Conservation (phyloP, 352 stramenopile species). For the Phytophthora macrochlamydospora region DNA sequence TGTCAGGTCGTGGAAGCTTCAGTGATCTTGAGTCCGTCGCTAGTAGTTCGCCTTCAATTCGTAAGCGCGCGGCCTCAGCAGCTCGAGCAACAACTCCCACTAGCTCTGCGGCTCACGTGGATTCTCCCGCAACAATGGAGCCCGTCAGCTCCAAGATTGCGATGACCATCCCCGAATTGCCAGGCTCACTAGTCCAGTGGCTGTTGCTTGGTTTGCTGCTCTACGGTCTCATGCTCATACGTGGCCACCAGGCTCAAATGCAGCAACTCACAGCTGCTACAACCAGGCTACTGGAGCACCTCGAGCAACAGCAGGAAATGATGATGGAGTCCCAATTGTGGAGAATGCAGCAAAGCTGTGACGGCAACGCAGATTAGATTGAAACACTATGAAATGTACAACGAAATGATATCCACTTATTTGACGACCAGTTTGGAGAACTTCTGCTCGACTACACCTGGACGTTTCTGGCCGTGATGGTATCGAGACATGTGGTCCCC, state of each 20-base stretch:
- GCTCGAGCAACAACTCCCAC: constrained; percentile 1
- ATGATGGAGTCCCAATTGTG: constrained; percentile 18
- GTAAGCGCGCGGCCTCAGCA: constrained; percentile 16
- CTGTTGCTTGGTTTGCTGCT: constrained; percentile 39
- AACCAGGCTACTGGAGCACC: constrained; percentile 38
- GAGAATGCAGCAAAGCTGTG: constrained; percentile 33
- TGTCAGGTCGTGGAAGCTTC: constrained; percentile 26
- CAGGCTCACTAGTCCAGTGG: constrained; percentile 31
- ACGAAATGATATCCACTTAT: neutral
- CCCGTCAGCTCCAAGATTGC: neutral
- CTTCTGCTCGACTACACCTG: too few relatives aligned
- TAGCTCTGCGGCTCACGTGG: constrained; percentile 1
- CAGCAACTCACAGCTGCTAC: constrained; percentile 46
- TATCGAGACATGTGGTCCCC: too few relatives aligned
- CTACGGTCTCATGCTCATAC: constrained; percentile 45
- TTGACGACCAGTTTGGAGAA: neutral
- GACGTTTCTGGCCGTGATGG: too few relatives aligned
- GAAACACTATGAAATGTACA: constrained; percentile 8
- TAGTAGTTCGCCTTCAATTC: constrained; percentile 14
- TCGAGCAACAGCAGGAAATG: constrained; percentile 28
- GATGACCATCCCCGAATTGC: constrained; percentile 6
- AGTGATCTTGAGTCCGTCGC: constrained; percentile 27
- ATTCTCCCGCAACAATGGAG: too few relatives aligned
- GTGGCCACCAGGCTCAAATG: constrained; percentile 48
- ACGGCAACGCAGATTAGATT: constrained; percentile 31